Evolutionary conservation across 345 rosid genomes (phyloP).

Genomic region (Moricandia arvensis): DNA sequence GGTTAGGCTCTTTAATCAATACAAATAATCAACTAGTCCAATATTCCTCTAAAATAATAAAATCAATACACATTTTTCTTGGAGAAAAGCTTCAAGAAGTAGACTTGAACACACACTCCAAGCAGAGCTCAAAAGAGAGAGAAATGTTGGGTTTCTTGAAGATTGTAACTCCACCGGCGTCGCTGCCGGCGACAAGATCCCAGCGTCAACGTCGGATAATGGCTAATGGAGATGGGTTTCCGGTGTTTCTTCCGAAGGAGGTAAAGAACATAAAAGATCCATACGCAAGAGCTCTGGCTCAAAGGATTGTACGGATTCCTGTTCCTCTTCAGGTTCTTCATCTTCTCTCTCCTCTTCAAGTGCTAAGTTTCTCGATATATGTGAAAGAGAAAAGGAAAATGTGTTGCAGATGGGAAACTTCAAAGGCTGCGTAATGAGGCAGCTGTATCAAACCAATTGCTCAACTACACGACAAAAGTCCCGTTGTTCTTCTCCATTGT

Average conservation of each 20-base stretch:
- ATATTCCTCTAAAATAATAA: background rate
- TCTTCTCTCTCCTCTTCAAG: background rate
- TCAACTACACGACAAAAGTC: constrained; percentile 41
- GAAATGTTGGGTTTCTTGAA: constrained; percentile 29
- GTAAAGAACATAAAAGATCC: constrained; percentile 76
- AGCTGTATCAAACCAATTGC: constrained; percentile 62
- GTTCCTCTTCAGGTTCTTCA: constrained; percentile 54
- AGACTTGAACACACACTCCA: background rate
- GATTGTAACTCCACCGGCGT: constrained; percentile 22
- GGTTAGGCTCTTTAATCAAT: constrained; percentile 9
- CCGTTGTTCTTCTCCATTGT: constrained; percentile 77
- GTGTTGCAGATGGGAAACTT: constrained; percentile 50
- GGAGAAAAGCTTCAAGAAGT: background rate
- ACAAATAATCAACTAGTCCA: background rate
- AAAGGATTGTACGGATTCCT: constrained; percentile 64
- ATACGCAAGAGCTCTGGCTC: constrained; percentile 67
- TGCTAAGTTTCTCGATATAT: background rate
- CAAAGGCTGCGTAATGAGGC: constrained; percentile 61
- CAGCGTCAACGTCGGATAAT: constrained; percentile 5
- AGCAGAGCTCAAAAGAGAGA: constrained; percentile 6
- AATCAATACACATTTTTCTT: background rate
- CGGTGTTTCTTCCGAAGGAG: constrained; percentile 75
- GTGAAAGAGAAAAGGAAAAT: background rate
- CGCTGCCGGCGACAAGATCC: constrained; percentile 10
- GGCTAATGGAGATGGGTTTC: constrained; percentile 49